Percentiles rank a stretch among this genome's conserved stretches.
Conservation (phyloP, 345 rosid genomes). For the Arabis hirsuta region DNA sequence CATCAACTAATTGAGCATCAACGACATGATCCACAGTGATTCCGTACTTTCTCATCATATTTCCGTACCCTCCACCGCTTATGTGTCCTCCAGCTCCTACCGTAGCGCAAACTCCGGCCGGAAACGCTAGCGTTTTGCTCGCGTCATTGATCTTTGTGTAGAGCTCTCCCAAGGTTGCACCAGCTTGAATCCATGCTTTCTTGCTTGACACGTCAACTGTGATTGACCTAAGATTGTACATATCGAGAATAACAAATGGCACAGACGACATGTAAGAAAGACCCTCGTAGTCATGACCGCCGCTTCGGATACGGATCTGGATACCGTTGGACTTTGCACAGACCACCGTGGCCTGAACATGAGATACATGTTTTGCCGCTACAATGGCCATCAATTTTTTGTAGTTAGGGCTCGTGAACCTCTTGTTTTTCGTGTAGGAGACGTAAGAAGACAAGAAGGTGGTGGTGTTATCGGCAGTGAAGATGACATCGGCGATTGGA, state of each 20-base stretch:
- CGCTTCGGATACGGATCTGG: slow-evolving; percentile 45
- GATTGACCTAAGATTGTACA: slow-evolving; percentile 48
- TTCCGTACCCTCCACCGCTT: slow-evolving; percentile 62
- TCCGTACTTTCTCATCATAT: slow-evolving; percentile 58
- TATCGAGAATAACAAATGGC: slow-evolving; percentile 56
- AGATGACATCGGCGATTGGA: too few relatives aligned
- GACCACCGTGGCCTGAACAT: too few relatives aligned
- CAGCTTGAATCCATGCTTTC: slow-evolving; percentile 52
- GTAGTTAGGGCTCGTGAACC: too few relatives aligned
- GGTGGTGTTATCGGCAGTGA: too few relatives aligned
- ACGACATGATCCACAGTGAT: slow-evolving; percentile 52
- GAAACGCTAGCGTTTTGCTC: slow-evolving; percentile 50
- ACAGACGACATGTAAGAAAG: slow-evolving; percentile 50
- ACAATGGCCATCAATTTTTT: too few relatives aligned
- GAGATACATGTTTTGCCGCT: too few relatives aligned
- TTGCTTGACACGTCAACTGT: slow-evolving; percentile 33
- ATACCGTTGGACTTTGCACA: too few relatives aligned
- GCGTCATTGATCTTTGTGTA: slow-evolving; percentile 50
- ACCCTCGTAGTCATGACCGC: slow-evolving; percentile 70
- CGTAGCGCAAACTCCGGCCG: slow-evolving; percentile 51
- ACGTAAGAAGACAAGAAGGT: too few relatives aligned
- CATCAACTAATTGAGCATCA: slow-evolving; percentile 58
- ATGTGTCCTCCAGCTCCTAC: slow-evolving; percentile 63
- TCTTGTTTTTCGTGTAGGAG: too few relatives aligned
- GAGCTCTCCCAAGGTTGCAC: slow-evolving; percentile 62